A percentile compares a stretch with the other conserved stretches of the same genome.
phyloP scores from a whole-genome alignment of 2,329 filamentous ascomycete genomes.

The Aspergillus arachidicola region DNA sequence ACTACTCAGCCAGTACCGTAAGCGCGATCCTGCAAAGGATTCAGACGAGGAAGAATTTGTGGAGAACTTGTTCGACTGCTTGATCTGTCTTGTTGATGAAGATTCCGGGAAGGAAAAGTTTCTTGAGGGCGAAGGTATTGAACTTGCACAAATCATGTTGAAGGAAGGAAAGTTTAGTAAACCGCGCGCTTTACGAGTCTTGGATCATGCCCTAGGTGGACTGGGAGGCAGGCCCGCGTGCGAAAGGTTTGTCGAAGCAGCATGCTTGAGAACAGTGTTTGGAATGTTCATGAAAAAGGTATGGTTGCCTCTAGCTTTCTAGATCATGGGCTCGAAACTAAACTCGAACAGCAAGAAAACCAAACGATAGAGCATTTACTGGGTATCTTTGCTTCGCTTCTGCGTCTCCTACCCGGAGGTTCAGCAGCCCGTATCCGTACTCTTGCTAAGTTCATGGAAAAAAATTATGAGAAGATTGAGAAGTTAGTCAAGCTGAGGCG shows the following conservation, averaged over 20 bases:
- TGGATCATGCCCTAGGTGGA: conserved; percentile 78
- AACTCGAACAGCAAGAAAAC: conserved; percentile 56
- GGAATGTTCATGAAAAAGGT: conserved; percentile 82
- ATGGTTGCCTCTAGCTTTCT: background rate
- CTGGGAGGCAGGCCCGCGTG: conserved; percentile 65
- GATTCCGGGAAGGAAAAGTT: conserved; percentile 76
- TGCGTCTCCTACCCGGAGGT: conserved; percentile 76
- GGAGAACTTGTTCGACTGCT: conserved; percentile 86
- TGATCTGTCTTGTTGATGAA: conserved; percentile 80
- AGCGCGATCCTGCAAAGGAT: conserved; percentile 80
- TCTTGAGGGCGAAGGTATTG: conserved; percentile 85
- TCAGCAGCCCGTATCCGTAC: conserved; percentile 78
- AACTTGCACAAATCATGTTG: conserved; percentile 89
- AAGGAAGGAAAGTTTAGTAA: conserved; percentile 85
- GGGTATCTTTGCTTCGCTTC: conserved; percentile 79
- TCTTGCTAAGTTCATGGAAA: conserved; percentile 94
- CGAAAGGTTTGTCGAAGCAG: conserved; percentile 75
- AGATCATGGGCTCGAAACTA: conserved; percentile 14
- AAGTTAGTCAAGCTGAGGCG: conserved; percentile 72
- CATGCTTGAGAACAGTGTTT: conserved; percentile 82
- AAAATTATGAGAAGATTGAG: conserved; percentile 80
- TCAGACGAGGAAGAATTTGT: conserved; percentile 92
- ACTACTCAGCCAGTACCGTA: conserved; percentile 80
- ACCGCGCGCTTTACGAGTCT: conserved; percentile 72
- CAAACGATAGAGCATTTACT: conserved; percentile 77